Conservation (phyloP, 2,329 filamentous ascomycete species). For the Leptographium wingfieldii region DNA sequence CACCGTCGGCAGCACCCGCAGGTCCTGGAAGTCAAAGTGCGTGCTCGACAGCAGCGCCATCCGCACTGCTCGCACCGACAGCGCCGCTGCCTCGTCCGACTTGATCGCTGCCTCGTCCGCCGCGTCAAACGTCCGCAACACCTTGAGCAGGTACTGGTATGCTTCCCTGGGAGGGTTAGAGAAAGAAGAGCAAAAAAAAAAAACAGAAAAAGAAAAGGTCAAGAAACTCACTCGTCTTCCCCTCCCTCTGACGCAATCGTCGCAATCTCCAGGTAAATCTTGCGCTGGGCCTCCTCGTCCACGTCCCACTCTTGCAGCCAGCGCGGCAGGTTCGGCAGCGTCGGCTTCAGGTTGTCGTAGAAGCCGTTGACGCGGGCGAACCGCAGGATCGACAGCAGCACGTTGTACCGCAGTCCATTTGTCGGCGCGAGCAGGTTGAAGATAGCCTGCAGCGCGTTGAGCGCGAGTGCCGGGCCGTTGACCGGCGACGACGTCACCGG, state of each 20-base stretch:
- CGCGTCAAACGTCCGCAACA: conserved; percentile 46
- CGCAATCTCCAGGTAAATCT: conserved; percentile 70
- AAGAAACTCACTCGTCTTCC: conserved; percentile 54
- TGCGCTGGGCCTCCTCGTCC: conserved; percentile 69
- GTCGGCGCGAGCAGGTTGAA: conserved; percentile 81
- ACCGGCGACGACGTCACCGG: conserved; percentile 76
- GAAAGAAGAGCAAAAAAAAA: not conserved
- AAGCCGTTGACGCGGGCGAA: conserved; percentile 64
- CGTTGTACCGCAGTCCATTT: conserved; percentile 74
- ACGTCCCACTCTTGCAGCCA: conserved; percentile 80
- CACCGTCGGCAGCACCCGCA: conserved; percentile 69
- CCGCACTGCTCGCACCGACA: conserved; percentile 45
- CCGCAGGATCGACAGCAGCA: conserved; percentile 77
- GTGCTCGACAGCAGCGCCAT: conserved; percentile 38
- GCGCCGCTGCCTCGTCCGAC: conserved; percentile 46
- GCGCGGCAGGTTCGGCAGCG: conserved; percentile 67
- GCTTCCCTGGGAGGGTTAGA: conserved; percentile 30
- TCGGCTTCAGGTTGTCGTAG: conserved; percentile 73
- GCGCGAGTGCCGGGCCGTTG: conserved; percentile 74
- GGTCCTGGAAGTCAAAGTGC: conserved; percentile 64
- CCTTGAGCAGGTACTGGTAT: conserved; percentile 56
- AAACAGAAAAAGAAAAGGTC: not conserved
- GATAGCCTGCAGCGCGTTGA: conserved; percentile 84
- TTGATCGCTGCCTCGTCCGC: conserved; percentile 41
- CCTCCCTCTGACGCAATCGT: conserved; percentile 68